These are phyloP conservation scores for Marasmius oreades DNA, from an alignment of 1,284 basidiomycete species.

Conservation along the genomic window DNA sequence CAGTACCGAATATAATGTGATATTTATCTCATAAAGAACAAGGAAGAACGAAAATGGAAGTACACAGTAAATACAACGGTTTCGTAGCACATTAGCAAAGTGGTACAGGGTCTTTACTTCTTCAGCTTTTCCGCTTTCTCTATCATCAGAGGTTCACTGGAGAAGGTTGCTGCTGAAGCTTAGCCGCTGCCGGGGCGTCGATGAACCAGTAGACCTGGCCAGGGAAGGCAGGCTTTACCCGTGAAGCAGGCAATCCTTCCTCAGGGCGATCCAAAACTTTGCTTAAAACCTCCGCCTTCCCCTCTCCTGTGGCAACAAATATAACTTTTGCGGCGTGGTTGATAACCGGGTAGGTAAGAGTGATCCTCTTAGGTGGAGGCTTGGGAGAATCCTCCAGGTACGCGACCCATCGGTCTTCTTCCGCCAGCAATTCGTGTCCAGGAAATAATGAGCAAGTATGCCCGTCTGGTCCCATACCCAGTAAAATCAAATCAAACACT, in stretches of 20 bases:
- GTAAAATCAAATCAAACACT: constrained; percentile 90
- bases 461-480: constrained; percentile 93
- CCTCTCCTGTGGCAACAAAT: constrained; percentile 84
- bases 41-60: neutral
- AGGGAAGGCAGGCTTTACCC: constrained; percentile 76
- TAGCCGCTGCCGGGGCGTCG: constrained; percentile 74
- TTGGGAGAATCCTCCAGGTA: constrained; percentile 93
- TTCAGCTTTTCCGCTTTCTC: neutral
- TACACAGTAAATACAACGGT: neutral
- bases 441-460: constrained; percentile 98
- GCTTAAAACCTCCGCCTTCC: constrained; percentile 79
- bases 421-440: constrained; percentile 79
- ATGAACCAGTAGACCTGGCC: constrained; percentile 92
- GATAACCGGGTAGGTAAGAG: constrained; percentile 88
- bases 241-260: constrained; percentile 76
- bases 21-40: neutral
- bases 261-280: constrained; percentile 82
- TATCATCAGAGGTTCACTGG: constrained; percentile 45
- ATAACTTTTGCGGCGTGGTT: constrained; percentile 87
- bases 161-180: constrained; percentile 55
- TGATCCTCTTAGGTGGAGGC: constrained; percentile 87
- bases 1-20: neutral
- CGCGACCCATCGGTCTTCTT: constrained; percentile 93
- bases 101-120: constrained; percentile 6
- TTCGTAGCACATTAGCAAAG: neutral